Conservation (phyloP, 2,329 filamentous ascomycete species). For the Colletotrichum brevisporum region DNA sequence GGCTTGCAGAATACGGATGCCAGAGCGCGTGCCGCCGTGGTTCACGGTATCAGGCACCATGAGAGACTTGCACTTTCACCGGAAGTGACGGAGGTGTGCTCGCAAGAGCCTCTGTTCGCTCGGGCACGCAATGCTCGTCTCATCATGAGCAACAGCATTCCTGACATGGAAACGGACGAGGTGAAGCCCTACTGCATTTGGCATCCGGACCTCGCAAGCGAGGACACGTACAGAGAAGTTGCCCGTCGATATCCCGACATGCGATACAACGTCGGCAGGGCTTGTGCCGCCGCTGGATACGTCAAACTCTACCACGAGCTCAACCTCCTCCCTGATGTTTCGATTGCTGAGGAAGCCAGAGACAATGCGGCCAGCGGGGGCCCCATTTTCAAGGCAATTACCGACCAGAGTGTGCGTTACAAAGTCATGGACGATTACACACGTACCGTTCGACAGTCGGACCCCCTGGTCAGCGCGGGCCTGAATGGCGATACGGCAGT, state of each 20-base stretch:
- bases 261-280: conserved; percentile 55
- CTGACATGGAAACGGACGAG: conserved; percentile 43
- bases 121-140: conserved; percentile 50
- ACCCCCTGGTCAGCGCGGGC: conserved; percentile 25
- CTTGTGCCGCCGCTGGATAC: conserved; percentile 57
- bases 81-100: not conserved
- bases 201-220: conserved; percentile 53
- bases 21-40: not conserved
- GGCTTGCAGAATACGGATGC: not conserved
- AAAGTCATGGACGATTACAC: conserved; percentile 55
- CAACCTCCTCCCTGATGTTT: conserved; percentile 54
- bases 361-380: conserved; percentile 43
- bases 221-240: conserved; percentile 54
- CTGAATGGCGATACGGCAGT: conserved; percentile 55
- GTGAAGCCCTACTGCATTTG: conserved; percentile 58
- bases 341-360: conserved; percentile 57
- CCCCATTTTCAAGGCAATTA: conserved; percentile 51
- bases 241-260: conserved; percentile 49
- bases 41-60: not conserved
- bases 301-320: conserved; percentile 52
- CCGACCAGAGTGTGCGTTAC: conserved; percentile 46
- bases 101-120: not conserved
- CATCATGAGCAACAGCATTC: conserved; percentile 55
- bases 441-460: conserved; percentile 39
- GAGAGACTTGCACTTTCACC: not conserved